Conservation (phyloP, 306 rosid species). For the Fragaria vesca region DNA sequence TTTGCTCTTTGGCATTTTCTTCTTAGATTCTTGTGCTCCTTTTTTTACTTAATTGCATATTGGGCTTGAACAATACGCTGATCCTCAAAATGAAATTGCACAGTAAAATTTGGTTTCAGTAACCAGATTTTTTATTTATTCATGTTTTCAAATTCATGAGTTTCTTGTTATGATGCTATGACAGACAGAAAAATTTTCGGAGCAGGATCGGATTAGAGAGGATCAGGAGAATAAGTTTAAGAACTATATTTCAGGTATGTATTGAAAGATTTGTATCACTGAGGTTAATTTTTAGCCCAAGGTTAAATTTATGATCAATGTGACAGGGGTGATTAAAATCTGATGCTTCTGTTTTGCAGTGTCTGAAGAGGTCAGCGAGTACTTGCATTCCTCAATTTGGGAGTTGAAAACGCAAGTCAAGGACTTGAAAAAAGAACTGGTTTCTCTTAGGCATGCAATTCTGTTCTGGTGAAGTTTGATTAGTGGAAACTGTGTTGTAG, state of each 20-base stretch:
- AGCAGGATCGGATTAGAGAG: background rate
- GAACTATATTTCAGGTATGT: background rate
- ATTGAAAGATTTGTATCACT: background rate
- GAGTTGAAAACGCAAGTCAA: background rate
- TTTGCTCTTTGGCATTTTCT: background rate
- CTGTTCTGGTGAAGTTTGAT: background rate
- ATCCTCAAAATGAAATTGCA: background rate
- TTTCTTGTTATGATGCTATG: background rate
- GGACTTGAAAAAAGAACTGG: background rate
- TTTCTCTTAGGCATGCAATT: conserved; percentile 1
- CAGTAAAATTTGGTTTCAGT: background rate
- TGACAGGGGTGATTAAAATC: background rate
- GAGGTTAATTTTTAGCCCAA: background rate
- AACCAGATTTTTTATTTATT: background rate
- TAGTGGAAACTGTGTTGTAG: background rate
- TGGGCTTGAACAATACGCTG: background rate
- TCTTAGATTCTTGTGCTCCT: background rate
- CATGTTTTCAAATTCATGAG: background rate
- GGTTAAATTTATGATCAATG: background rate
- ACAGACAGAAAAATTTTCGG: background rate
- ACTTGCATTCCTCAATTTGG: background rate
- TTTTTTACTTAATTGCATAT: background rate
- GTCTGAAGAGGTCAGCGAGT: background rate
- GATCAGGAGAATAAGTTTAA: background rate
- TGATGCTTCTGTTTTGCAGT: background rate